These are phyloP conservation scores for Thinopyrum elongatum DNA, from an alignment of 176 grass and related monocot species.

Conservation along the genomic window DNA sequence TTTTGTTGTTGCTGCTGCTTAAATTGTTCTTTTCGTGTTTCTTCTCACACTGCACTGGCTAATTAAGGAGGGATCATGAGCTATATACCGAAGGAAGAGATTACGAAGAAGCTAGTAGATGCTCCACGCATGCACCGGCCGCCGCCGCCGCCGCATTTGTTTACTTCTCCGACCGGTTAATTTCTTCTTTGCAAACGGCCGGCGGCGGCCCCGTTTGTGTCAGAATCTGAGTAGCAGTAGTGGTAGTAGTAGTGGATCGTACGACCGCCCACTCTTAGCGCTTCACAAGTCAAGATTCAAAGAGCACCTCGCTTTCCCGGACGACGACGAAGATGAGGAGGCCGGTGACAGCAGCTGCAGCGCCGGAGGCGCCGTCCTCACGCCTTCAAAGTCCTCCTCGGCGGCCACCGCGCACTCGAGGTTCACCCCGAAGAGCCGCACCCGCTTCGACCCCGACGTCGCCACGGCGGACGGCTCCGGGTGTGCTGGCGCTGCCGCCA, in stretches of 20 bases:
- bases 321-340: constrained; percentile 56
- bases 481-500: background rate
- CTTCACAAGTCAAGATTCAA: constrained; percentile 95
- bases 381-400: constrained; percentile 16
- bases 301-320: constrained; percentile 68
- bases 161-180: constrained; percentile 15
- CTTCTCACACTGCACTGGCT: constrained; percentile 38
- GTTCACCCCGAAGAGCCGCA: constrained; percentile 93
- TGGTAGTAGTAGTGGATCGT: constrained; percentile 23
- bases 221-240: background rate
- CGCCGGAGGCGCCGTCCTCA: constrained; percentile 25
- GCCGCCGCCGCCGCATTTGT: background rate
- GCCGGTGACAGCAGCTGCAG: constrained; percentile 19
- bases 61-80: constrained; percentile 42
- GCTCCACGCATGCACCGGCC: background rate
- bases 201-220: constrained; percentile 29
- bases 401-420: constrained; percentile 56
- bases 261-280: background rate
- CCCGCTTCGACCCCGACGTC: constrained; percentile 56
- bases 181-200: background rate
- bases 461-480: constrained; percentile 26
- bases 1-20: constrained; percentile 2
- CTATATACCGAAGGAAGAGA: constrained; percentile 35
- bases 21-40: constrained; percentile 47
- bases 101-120: constrained; percentile 23